A percentile compares a stretch with the other conserved stretches of the same genome.
phyloP scores from a whole-genome alignment of 768 basidiomycete genomes.

The Dacryopinax primogenitus region DNA sequence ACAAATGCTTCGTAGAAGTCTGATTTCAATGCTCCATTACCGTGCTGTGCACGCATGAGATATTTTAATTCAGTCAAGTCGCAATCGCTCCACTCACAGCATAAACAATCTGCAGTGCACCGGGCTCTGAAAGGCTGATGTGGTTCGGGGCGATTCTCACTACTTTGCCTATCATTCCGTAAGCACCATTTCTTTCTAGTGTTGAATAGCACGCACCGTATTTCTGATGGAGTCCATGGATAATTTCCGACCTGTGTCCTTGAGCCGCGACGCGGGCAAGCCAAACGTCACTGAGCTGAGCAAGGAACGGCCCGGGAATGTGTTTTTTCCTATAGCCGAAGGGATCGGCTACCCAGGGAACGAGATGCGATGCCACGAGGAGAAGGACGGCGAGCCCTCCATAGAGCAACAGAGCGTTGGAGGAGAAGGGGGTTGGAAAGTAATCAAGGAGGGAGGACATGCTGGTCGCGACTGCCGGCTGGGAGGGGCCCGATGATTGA shows the following conservation, averaged over 20 bases:
- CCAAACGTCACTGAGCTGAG: conserved; percentile 63
- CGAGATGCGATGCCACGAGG: conserved; percentile 25
- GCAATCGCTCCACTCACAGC: conserved; percentile 28
- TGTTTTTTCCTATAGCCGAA: conserved; percentile 28
- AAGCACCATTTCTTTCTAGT: not conserved
- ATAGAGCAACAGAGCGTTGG: conserved; percentile 15
- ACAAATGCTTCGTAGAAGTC: conserved; percentile 70
- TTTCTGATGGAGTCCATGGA: conserved; percentile 60
- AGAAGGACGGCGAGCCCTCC: conserved; percentile 3
- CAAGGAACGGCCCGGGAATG: conserved; percentile 57
- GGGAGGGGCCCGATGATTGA: too few species aligned
- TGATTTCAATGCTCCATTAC: conserved; percentile 70
- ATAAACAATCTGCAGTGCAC: conserved; percentile 60
- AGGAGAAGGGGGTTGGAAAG: conserved; percentile 13
- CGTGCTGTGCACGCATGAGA: conserved; percentile 31
- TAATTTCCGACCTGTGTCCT: conserved; percentile 63
- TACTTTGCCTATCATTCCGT: conserved; percentile 37
- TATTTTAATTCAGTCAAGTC: not conserved
- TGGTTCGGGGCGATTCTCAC: conserved; percentile 67
- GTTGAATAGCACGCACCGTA: conserved; percentile 40
- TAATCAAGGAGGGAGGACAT: conserved; percentile 17
- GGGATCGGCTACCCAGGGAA: conserved; percentile 43
- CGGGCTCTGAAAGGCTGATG: conserved; percentile 63
- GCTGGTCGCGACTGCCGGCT: not conserved
- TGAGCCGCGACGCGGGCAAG: conserved; percentile 47